Evolutionary conservation across 805 yeast species (phyloP).

Genomic region (Cyberlindnera mycetangii): DNA sequence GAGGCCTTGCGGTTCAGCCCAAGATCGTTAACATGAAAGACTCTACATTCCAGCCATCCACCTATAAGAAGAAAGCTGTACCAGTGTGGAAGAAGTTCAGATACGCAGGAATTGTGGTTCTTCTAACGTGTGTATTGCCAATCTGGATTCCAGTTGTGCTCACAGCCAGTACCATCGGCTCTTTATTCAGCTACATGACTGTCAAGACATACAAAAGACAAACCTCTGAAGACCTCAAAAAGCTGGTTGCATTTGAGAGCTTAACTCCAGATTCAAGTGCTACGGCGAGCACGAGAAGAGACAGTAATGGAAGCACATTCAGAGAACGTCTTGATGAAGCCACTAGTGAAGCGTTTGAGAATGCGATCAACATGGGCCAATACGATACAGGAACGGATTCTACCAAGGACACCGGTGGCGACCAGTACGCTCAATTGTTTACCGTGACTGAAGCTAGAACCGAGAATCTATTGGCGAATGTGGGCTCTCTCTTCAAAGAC

Average conservation of each 20-base stretch:
- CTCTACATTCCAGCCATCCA: conserved; percentile 23
- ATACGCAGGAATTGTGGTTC: conserved; percentile 24
- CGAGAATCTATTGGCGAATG: neutral
- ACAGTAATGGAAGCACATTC: neutral
- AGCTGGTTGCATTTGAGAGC: conserved; percentile 1
- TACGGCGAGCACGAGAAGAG: neutral
- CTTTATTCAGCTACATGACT: conserved; percentile 39
- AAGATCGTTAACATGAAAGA: conserved; percentile 49
- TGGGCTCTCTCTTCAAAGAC: conserved; percentile 9
- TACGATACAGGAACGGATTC: conserved; percentile 22
- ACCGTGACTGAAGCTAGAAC: neutral
- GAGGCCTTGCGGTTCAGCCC: conserved; percentile 39
- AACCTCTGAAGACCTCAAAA: conserved; percentile 13
- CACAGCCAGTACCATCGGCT: conserved; percentile 31
- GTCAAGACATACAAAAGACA: conserved; percentile 31
- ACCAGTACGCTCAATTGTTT: neutral
- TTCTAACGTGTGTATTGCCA: conserved; percentile 35
- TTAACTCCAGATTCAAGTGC: neutral
- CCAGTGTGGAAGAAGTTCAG: conserved; percentile 21
- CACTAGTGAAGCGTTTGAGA: conserved; percentile 26
- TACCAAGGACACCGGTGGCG: conserved; percentile 3
- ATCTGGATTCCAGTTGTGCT: conserved; percentile 50
- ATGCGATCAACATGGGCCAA: conserved; percentile 23
- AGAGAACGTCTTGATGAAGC: conserved; percentile 25
- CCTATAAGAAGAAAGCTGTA: conserved; percentile 12